These are phyloP conservation scores for Verbascum thapsus DNA, from an alignment of 257 asterid genomes.

Conservation along the genomic window DNA sequence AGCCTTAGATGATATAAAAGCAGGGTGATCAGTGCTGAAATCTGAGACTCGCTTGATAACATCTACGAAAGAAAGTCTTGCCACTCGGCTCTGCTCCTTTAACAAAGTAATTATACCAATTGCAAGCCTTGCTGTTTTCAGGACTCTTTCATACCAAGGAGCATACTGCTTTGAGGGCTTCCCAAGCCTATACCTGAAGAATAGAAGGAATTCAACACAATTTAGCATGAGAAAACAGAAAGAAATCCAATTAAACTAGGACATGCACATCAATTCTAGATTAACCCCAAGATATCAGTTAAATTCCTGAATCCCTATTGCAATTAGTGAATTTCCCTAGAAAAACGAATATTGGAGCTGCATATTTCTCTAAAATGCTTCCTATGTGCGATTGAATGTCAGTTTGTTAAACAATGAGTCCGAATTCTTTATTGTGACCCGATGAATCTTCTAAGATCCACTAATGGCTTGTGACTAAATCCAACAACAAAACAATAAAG, in stretches of 20 bases:
- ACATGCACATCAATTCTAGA: slow-evolving; percentile 22
- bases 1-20: slow-evolving; percentile 69
- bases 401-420: slow-evolving; percentile 1
- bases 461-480: neutral
- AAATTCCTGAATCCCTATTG: slow-evolving; percentile 10
- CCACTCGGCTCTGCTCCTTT: slow-evolving; percentile 75
- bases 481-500: slow-evolving; percentile 1
- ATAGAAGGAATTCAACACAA: slow-evolving; percentile 16
- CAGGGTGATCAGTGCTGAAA: slow-evolving; percentile 59
- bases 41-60: slow-evolving; percentile 73
- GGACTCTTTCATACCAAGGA: slow-evolving; percentile 86
- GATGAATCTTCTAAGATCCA: slow-evolving; percentile 14
- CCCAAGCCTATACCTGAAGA: slow-evolving; percentile 93
- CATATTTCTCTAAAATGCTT: slow-evolving; percentile 8
- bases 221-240: slow-evolving; percentile 10
- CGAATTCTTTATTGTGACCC: neutral
- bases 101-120: slow-evolving; percentile 73
- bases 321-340: neutral
- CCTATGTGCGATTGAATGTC: slow-evolving; percentile 10
- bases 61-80: slow-evolving; percentile 81
- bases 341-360: slow-evolving; percentile 14
- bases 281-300: slow-evolving; percentile 4
- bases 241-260: slow-evolving; percentile 10
- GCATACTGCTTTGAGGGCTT: slow-evolving; percentile 90
- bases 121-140: slow-evolving; percentile 80